A percentile compares a stretch with the other conserved stretches of the same genome.
Conservation (phyloP, 2,329 filamentous ascomycete genomes). For the Neoascochyta sp. region DNA sequence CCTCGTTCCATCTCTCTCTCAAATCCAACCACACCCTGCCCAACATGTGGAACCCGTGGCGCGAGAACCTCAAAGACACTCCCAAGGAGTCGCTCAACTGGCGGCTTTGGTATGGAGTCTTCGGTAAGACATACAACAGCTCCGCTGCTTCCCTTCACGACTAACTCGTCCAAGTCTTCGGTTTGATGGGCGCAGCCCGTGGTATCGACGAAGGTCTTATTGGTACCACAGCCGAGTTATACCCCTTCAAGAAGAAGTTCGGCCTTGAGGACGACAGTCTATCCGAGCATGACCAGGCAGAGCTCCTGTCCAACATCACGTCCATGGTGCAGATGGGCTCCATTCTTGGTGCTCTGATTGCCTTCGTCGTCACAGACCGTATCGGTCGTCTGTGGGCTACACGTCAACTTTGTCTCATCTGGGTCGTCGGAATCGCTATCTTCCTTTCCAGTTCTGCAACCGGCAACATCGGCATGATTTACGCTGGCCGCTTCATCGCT, state of each 20-base stretch:
- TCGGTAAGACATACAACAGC: constrained; percentile 35
- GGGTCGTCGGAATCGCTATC: constrained; percentile 42
- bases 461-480: constrained; percentile 49
- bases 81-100: constrained; percentile 72
- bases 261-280: constrained; percentile 33
- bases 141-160: constrained; percentile 1
- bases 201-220: constrained; percentile 81
- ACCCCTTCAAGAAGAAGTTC: constrained; percentile 36
- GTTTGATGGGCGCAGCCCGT: constrained; percentile 70
- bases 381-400: constrained; percentile 45
- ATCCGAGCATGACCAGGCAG: constrained; percentile 29
- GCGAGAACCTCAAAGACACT: constrained; percentile 56
- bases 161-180: constrained; percentile 50
- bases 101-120: constrained; percentile 72
- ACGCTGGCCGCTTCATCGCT: constrained; percentile 64
- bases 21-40: constrained; percentile 2
- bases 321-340: constrained; percentile 79
- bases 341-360: constrained; percentile 65
- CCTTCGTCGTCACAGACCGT: constrained; percentile 49
- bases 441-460: constrained; percentile 37
- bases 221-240: constrained; percentile 55
- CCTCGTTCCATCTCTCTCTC: constrained; percentile 1
- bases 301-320: constrained; percentile 61
- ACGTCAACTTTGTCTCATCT: constrained; percentile 41
- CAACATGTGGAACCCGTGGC: constrained; percentile 38